Base-by-base conservation (phyloP, 225 moss, liverwort and hornwort species). In the Polytrichum commune region DNA sequence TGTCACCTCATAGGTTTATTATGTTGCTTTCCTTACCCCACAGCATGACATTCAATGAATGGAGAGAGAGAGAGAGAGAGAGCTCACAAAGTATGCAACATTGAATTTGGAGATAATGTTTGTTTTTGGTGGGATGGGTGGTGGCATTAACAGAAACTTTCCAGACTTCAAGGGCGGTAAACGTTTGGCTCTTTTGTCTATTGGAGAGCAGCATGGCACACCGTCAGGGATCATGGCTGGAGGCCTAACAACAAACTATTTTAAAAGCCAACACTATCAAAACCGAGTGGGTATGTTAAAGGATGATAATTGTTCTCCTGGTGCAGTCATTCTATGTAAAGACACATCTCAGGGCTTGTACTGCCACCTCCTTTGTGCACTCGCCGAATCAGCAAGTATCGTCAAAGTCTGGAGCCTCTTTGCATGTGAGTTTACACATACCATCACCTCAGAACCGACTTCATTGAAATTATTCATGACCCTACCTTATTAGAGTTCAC, bases 291-390 rank as follows among this genome's bases (percentile, higher is more conserved):
- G 29, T 29, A 29, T 5, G 5, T 33, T 74, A 1, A 29, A 6
- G 29, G 29, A 29, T 29, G 29, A 29, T 29, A 29, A 29, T 29
- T 29, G 5, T 29, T 29, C 29, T 29, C 29, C 29, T 29, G 29
- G 6, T 29, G 29, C 29, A 29, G 29, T 6, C 1, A 6, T 29
- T 29, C 29, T 29, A 6, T 29, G 29, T 63, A 2, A 74, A 68
- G 75, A 87, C 76, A 54, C 72, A 62, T 64, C 72, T 56, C 74
- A 88, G 82, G 85, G 82, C 23, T 80, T 87, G 82, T 96, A 96
- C 53, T 92, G 96, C 73, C 93, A 96, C 69, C 56, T 91, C 25
- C 76, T 96, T 24, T 81, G 92, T 38, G 83, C 88, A 6, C 73
- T 96, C 29, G 73, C 87, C 32, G 85, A 84, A 57, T 24, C 80